Percentiles rank a stretch among this genome's conserved stretches.
Conservation (phyloP, 148 eudicot species). For the Vaccinium corymbosum region DNA sequence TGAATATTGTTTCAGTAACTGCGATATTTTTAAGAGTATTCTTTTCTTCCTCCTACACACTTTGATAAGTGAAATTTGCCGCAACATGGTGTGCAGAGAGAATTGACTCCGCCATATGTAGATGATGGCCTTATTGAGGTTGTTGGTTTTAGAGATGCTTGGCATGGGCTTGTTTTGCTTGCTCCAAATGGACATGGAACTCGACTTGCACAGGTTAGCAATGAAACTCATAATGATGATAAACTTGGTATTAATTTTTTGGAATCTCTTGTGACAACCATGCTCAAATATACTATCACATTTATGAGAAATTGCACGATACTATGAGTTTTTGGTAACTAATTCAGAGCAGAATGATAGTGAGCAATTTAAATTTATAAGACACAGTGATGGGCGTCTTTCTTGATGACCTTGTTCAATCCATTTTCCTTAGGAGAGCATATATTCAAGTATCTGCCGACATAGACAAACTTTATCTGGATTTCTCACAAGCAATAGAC, state of each 20-base stretch:
- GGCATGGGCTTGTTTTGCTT: conserved; percentile 86
- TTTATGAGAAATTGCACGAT: neutral
- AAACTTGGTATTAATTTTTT: neutral
- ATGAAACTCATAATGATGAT: neutral
- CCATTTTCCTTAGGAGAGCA: neutral
- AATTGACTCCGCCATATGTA: conserved; percentile 70
- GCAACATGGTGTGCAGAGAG: conserved; percentile 45
- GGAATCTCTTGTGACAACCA: neutral
- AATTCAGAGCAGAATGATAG: neutral
- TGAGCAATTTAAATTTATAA: neutral
- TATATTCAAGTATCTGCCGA: neutral
- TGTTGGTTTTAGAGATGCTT: conserved; percentile 96
- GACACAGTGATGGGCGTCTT: neutral
- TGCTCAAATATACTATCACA: neutral
- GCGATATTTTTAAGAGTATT: neutral
- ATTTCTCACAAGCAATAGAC: neutral
- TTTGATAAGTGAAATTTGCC: conserved; percentile 4
- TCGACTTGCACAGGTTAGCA: conserved; percentile 90
- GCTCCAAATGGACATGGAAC: conserved; percentile 95
- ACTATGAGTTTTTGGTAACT: neutral
- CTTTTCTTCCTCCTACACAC: neutral
- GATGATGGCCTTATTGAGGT: conserved; percentile 91
- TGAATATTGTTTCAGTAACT: neutral
- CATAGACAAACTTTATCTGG: neutral
- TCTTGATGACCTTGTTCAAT: neutral